phyloP scores from a whole-genome alignment of 1,284 basidiomycete genomes.

The Tremellales sp. region DNA sequence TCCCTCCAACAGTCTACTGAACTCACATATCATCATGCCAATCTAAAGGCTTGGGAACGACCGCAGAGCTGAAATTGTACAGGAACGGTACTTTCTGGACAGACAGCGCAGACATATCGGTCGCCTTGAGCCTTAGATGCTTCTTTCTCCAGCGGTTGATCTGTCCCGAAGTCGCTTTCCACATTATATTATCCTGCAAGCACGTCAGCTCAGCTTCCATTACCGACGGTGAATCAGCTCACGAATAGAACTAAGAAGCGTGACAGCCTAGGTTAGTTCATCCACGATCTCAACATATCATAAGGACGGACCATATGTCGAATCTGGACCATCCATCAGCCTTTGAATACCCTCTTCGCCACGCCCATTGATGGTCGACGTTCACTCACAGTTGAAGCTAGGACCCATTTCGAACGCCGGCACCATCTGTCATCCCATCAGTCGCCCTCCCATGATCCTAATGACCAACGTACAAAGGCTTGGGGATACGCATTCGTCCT shows the following conservation, averaged over 20 bases:
- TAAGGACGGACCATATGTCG: slow-evolving; percentile 13
- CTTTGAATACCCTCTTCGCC: too few relatives aligned
- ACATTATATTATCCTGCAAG: slow-evolving; percentile 71
- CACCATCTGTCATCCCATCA: too few relatives aligned
- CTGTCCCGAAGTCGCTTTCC: slow-evolving; percentile 66
- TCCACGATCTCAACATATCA: too few relatives aligned
- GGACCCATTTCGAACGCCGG: slow-evolving; percentile 51
- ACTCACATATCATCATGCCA: slow-evolving; percentile 64
- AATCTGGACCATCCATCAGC: too few relatives aligned
- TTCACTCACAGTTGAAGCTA: slow-evolving; percentile 49
- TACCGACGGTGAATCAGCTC: too few relatives aligned
- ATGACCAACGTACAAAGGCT: slow-evolving; percentile 57
- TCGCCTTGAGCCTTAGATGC: slow-evolving; percentile 56
- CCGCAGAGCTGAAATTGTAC: slow-evolving; percentile 61
- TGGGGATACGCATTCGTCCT: slow-evolving; percentile 64
- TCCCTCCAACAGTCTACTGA: too few relatives aligned
- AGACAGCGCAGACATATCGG: slow-evolving; percentile 63
- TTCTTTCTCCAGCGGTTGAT: slow-evolving; percentile 69
- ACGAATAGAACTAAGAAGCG: too few relatives aligned
- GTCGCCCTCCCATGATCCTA: neutral
- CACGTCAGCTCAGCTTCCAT: too few relatives aligned
- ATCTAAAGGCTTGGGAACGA: slow-evolving; percentile 68
- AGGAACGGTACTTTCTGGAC: slow-evolving; percentile 67
- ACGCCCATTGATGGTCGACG: too few relatives aligned
- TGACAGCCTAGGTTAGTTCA: too few relatives aligned